phyloP scores from a whole-genome alignment of 495 filamentous ascomycete genomes.

The Hypoxylon lenormandii region DNA sequence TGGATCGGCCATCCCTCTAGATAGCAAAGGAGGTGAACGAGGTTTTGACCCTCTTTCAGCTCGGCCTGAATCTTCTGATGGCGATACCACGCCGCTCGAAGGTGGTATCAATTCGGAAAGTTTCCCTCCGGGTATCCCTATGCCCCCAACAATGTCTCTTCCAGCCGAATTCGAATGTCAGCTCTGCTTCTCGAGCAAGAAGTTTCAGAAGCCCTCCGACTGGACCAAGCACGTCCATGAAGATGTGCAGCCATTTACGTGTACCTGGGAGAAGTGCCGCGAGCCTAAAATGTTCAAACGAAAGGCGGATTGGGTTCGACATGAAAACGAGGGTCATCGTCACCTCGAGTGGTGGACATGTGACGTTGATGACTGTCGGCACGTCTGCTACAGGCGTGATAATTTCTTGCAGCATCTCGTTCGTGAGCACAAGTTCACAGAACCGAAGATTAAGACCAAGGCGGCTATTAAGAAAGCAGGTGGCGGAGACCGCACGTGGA shows the following conservation, averaged over 20 bases:
- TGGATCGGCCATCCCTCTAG: slow-evolving; percentile 63
- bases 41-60: slow-evolving; percentile 56
- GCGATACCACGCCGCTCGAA: slow-evolving; percentile 72
- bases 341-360: slow-evolving; percentile 95
- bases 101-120: slow-evolving; percentile 72
- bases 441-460: slow-evolving; percentile 76
- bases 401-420: slow-evolving; percentile 97
- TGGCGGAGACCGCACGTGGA: slow-evolving; percentile 74
- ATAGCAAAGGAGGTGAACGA: slow-evolving; percentile 56
- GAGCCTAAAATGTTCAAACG: slow-evolving; percentile 96
- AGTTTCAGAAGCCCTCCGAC: slow-evolving; percentile 92
- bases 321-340: slow-evolving; percentile 93
- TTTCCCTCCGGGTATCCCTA: slow-evolving; percentile 84
- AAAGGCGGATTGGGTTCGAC: slow-evolving; percentile 96
- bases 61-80: slow-evolving; percentile 69
- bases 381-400: slow-evolving; percentile 89
- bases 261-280: slow-evolving; percentile 84
- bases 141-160: slow-evolving; percentile 80
- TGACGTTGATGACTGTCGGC: slow-evolving; percentile 80
- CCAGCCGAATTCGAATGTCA: slow-evolving; percentile 94
- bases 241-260: slow-evolving; percentile 94
- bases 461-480: slow-evolving; percentile 67
- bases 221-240: slow-evolving; percentile 99
- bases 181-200: slow-evolving; percentile 89
- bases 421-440: slow-evolving; percentile 88